These are phyloP conservation scores for Aspergillus sp. DNA, from an alignment of 2,329 filamentous ascomycete genomes.

Conservation along the genomic window DNA sequence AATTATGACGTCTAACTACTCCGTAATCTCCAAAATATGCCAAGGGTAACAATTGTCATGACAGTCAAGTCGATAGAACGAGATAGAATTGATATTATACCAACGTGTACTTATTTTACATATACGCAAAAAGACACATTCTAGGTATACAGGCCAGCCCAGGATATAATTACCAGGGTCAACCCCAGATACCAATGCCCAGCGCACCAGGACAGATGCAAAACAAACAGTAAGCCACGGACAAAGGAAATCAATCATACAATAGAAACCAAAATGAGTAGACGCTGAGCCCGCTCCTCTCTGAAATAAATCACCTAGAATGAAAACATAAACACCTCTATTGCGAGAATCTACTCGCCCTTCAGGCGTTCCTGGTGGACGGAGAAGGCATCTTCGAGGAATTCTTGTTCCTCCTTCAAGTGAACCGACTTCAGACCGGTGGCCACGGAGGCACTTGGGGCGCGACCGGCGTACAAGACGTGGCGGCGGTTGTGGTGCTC, in stretches of 20 bases:
- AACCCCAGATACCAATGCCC: constrained; percentile 20
- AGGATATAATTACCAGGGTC: constrained; percentile 13
- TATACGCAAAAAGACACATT: constrained; percentile 20
- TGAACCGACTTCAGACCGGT: constrained; percentile 88
- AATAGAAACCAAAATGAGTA: constrained; percentile 25
- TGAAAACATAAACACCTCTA: constrained; percentile 18
- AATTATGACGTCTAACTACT: constrained; percentile 12
- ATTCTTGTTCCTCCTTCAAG: constrained; percentile 86
- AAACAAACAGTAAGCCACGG: constrained; percentile 13
- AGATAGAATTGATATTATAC: constrained; percentile 16
- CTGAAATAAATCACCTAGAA: constrained; percentile 25
- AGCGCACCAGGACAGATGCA: constrained; percentile 21
- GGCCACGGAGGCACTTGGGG: constrained; percentile 89
- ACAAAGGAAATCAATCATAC: constrained; percentile 29
- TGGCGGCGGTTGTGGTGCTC: constrained; percentile 88
- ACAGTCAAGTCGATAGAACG: neutral
- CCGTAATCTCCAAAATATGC: neutral
- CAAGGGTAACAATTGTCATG: no score
- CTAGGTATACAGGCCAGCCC: constrained; percentile 28
- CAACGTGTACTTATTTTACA: constrained; percentile 25
- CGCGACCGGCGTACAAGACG: constrained; percentile 94
- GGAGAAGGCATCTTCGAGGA: constrained; percentile 66
- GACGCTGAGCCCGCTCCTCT: constrained; percentile 27
- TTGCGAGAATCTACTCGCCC: constrained; percentile 53
- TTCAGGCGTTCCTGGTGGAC: constrained; percentile 66